Conservation (phyloP, 1,284 basidiomycete genomes). For the Gomphus sp. region DNA sequence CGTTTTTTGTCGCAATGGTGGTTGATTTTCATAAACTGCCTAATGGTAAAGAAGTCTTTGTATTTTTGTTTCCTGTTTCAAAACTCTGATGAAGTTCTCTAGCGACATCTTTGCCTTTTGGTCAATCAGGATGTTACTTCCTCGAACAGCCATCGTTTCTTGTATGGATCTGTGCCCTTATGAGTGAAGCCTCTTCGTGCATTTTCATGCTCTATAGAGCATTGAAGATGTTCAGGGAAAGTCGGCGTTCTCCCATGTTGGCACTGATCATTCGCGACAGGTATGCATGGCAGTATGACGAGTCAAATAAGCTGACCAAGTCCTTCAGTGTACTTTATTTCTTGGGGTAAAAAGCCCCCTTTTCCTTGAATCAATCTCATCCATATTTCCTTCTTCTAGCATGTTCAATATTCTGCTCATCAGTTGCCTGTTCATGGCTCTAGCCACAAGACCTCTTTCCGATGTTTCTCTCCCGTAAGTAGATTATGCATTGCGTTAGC, state of each 20-base stretch:
- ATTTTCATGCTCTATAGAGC: neutral
- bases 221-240: neutral
- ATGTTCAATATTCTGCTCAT: neutral
- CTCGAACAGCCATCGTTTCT: neutral
- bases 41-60: neutral
- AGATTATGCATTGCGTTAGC: too few relatives aligned
- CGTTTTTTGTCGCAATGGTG: neutral
- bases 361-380: neutral
- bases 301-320: neutral
- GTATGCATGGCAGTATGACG: neutral
- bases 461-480: neutral
- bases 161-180: neutral
- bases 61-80: neutral
- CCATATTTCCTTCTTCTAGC: neutral
- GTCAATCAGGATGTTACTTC: neutral
- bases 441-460: conserved; percentile 1
- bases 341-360: neutral
- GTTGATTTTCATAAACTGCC: neutral
- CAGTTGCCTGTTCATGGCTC: neutral
- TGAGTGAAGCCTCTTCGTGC: neutral
- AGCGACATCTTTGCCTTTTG: neutral
- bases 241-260: neutral
- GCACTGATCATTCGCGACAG: neutral
- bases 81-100: neutral
- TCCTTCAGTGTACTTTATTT: neutral